A percentile compares a stretch with the other conserved stretches of the same genome.
These are phyloP conservation scores for Aspergillus homomorphus DNA, from an alignment of 495 filamentous ascomycete species.

Conservation along the genomic window DNA sequence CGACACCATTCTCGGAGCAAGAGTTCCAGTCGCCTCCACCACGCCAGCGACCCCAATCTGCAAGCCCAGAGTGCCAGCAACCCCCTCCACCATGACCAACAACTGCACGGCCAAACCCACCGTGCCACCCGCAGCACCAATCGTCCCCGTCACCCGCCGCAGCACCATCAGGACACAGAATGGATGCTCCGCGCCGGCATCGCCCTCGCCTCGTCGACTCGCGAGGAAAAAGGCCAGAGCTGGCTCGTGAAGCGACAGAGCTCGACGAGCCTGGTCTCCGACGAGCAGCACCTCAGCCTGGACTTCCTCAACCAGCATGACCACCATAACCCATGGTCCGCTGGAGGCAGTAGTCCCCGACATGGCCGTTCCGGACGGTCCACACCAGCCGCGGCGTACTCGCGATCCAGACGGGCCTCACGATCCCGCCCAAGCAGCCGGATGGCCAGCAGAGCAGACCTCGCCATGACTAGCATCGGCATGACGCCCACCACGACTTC, in stretches of 20 bases:
- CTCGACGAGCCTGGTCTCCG: conserved; percentile 62
- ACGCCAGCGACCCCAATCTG: conserved; percentile 38
- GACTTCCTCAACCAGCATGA: not conserved
- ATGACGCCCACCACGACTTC: conserved; percentile 5
- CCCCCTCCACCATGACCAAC: conserved; percentile 27
- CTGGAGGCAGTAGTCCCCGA: conserved; percentile 7
- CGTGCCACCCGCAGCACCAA: conserved; percentile 6
- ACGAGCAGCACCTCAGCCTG: conserved; percentile 40
- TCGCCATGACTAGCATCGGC: conserved; percentile 35
- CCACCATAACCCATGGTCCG: not conserved
- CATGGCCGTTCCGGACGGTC: conserved; percentile 38
- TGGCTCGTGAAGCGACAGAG: conserved; percentile 73
- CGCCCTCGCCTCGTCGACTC: conserved; percentile 62
- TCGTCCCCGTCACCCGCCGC: conserved; percentile 9
- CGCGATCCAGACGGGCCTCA: conserved; percentile 28
- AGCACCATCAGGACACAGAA: conserved; percentile 51
- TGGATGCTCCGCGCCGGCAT: conserved; percentile 76
- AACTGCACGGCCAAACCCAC: conserved; percentile 19
- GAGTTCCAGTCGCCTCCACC: conserved; percentile 32
- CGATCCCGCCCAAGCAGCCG: conserved; percentile 34
- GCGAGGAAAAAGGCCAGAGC: conserved; percentile 75
- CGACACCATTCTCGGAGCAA: conserved; percentile 39
- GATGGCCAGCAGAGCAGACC: conserved; percentile 32
- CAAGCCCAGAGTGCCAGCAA: conserved; percentile 23
- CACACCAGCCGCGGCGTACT: conserved; percentile 28